A percentile compares a stretch with the other conserved stretches of the same genome.
phyloP scores from a whole-genome alignment of 176 grass and related monocot species.

The Carex myosuroides region DNA sequence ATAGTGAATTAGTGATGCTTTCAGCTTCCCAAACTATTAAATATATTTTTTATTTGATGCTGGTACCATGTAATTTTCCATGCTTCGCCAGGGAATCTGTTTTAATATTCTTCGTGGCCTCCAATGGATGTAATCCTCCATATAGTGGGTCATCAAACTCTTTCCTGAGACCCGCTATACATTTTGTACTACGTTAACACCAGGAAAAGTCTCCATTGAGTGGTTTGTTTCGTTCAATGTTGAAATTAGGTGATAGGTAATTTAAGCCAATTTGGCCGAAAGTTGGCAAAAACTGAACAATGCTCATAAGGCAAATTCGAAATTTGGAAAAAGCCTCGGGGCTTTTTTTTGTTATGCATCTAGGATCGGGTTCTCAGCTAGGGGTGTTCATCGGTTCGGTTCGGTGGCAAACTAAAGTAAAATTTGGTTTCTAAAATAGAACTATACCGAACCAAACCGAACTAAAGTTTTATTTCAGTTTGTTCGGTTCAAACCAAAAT shows the following conservation, averaged over 20 bases:
- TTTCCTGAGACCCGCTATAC: neutral
- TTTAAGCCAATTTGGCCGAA: neutral
- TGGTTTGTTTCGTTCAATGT: neutral
- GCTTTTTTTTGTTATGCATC: no score
- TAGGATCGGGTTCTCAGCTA: no score
- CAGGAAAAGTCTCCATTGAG: neutral
- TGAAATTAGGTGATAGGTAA: neutral
- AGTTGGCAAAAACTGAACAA: neutral
- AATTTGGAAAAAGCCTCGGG: no score
- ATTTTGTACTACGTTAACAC: neutral
- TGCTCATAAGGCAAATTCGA: neutral
- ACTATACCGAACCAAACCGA: no score
- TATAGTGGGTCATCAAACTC: neutral
- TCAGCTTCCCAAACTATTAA: neutral
- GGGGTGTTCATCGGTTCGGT: no score
- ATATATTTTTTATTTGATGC: neutral
- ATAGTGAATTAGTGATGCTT: neutral
- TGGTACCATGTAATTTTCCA: neutral
- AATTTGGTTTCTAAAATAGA: no score
- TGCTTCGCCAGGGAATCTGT: neutral
- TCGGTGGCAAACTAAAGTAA: no score
- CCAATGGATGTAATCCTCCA: neutral
- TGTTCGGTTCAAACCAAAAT: no score
- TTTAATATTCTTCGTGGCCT: neutral
- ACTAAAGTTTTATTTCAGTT: no score